phyloP scores from a whole-genome alignment of 495 filamentous ascomycete genomes.

The Daldinia decipiens region DNA sequence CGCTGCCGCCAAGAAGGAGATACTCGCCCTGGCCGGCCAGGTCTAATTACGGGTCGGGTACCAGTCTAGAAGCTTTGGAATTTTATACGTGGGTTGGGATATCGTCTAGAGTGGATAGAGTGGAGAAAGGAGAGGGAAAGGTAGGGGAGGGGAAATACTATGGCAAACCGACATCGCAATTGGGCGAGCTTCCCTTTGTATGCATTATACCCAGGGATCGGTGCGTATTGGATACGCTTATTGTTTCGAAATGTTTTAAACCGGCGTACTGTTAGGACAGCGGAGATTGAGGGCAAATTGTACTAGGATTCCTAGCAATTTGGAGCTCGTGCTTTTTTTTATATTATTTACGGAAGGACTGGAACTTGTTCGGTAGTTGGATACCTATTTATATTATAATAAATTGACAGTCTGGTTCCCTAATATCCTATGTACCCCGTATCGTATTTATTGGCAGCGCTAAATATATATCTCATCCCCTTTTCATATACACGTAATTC shows the following conservation, averaged over 20 bases:
- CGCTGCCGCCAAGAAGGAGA: constrained; percentile 52
- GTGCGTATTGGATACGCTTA: constrained; percentile 41
- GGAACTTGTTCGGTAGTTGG: constrained; percentile 13
- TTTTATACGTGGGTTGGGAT: background rate
- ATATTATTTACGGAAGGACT: constrained; percentile 7
- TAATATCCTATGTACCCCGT: background rate
- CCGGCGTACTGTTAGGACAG: constrained; percentile 34
- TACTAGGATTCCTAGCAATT: constrained; percentile 18
- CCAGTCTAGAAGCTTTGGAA: background rate
- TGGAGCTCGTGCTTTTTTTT: constrained; percentile 14
- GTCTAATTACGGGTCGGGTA: constrained; percentile 16
- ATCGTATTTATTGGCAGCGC: constrained; percentile 8
- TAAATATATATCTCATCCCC: background rate
- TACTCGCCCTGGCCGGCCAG: constrained; percentile 46
- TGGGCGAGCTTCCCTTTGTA: constrained; percentile 26
- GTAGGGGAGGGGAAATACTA: background rate
- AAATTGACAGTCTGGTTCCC: constrained; percentile 9
- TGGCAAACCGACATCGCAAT: background rate
- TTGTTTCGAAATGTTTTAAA: constrained; percentile 42
- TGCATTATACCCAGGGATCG: constrained; percentile 41
- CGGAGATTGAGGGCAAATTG: constrained; percentile 19
- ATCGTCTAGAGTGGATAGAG: background rate
- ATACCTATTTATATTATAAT: constrained; percentile 6
- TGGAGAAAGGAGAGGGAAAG: background rate
- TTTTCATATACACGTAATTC: constrained; percentile 25